Percentiles rank a stretch among this genome's conserved stretches.
phyloP scores from a whole-genome alignment of 345 rosid genomes.

The Brassica incana region DNA sequence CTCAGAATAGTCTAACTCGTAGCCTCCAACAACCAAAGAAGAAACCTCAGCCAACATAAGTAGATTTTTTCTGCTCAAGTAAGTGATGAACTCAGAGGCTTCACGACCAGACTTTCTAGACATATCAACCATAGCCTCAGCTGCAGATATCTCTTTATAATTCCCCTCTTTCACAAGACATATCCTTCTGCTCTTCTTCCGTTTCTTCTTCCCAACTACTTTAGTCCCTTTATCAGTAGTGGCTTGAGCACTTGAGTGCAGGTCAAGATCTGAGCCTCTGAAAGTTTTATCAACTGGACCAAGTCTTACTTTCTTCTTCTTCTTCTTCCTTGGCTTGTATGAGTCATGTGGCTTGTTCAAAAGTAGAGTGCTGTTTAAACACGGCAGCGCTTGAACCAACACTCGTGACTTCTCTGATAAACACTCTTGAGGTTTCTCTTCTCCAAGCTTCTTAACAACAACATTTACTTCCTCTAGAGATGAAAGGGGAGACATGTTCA shows the following conservation, averaged over 20 bases:
- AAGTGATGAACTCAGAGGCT: neutral
- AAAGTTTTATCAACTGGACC: constrained; percentile 12
- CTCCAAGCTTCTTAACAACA: neutral
- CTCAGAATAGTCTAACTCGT: constrained; percentile 49
- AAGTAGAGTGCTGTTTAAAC: constrained; percentile 17
- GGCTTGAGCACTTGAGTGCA: constrained; percentile 23
- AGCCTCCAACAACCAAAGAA: constrained; percentile 40
- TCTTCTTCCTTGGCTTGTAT: constrained; percentile 18
- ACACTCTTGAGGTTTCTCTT: constrained; percentile 24
- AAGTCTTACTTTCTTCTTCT: constrained; percentile 27
- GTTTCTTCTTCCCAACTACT: constrained; percentile 19
- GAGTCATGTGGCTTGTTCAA: constrained; percentile 18
- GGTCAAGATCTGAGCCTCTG: constrained; percentile 16
- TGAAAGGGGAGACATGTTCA: constrained; percentile 33
- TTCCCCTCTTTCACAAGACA: constrained; percentile 46
- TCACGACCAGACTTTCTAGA: constrained; percentile 41
- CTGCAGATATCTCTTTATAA: constrained; percentile 50
- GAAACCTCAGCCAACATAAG: constrained; percentile 54
- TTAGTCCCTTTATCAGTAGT: constrained; percentile 1
- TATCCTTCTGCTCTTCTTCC: constrained; percentile 44
- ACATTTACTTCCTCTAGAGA: constrained; percentile 4
- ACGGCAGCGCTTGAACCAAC: constrained; percentile 28
- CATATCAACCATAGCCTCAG: constrained; percentile 49
- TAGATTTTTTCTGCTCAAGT: constrained; percentile 28
- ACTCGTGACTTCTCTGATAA: neutral